phyloP scores from a whole-genome alignment of 2,329 filamentous ascomycete genomes.

The Dothistroma pini region DNA sequence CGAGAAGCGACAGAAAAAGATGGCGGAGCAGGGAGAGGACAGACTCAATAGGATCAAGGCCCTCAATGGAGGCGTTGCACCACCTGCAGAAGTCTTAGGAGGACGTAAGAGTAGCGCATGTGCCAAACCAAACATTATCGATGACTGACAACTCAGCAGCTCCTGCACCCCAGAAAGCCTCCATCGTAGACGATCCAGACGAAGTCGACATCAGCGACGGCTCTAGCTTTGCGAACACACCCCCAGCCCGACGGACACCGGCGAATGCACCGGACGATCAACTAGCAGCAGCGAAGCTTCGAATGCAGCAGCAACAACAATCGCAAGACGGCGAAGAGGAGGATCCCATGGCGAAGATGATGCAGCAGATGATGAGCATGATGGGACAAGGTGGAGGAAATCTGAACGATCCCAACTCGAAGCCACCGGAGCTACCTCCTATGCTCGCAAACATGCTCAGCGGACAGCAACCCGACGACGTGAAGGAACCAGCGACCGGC shows the following conservation, averaged over 20 bases:
- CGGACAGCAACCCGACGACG: constrained; percentile 31
- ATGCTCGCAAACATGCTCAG: constrained; percentile 46
- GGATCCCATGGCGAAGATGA: constrained; percentile 71
- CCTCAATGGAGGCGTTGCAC: constrained; percentile 50
- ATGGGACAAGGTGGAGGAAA: constrained; percentile 28
- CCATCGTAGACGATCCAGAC: constrained; percentile 58
- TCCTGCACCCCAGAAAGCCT: constrained; percentile 31
- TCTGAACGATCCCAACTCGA: constrained; percentile 38
- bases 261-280: constrained; percentile 23
- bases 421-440: constrained; percentile 43
- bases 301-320: constrained; percentile 28
- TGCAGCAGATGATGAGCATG: constrained; percentile 56
- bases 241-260: constrained; percentile 8
- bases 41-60: constrained; percentile 73
- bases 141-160: constrained; percentile 23
- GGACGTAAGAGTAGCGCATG: constrained; percentile 19
- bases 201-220: constrained; percentile 63
- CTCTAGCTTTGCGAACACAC: constrained; percentile 17
- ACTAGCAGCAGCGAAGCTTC: constrained; percentile 30
- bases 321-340: constrained; percentile 34
- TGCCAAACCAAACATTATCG: neutral
- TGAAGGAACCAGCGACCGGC: constrained; percentile 38
- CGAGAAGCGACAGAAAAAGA: constrained; percentile 75
- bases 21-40: constrained; percentile 65
- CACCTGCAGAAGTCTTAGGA: constrained; percentile 32